phyloP scores from a whole-genome alignment of 75 land plant species.

The Sequoiadendron giganteum region DNA sequence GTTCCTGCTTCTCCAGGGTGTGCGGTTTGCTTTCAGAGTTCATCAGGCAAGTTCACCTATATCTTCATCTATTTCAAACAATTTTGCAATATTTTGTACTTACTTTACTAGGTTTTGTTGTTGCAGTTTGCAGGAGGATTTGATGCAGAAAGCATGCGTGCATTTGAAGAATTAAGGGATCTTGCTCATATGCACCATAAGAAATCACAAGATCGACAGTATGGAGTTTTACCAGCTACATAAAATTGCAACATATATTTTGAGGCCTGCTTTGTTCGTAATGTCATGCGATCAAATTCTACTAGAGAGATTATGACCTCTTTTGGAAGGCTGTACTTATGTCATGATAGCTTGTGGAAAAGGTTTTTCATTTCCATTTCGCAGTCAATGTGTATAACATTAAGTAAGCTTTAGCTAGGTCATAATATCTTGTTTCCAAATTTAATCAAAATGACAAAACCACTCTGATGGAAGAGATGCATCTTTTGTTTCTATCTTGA shows the following conservation, averaged over 20 bases:
- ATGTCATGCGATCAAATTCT: neutral
- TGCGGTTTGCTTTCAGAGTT: conserved; percentile 76
- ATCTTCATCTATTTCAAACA: neutral
- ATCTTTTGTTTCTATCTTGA: neutral
- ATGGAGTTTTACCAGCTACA: conserved; percentile 35
- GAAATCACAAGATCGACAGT: conserved; percentile 11
- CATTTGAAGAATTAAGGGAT: conserved; percentile 65
- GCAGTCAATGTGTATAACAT: neutral
- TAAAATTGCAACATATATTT: conserved; percentile 18
- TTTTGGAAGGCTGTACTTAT: neutral
- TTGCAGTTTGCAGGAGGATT: conserved; percentile 91
- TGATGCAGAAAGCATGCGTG: conserved; percentile 81
- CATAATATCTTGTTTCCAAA: neutral
- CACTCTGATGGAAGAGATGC: neutral
- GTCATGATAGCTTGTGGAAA: neutral
- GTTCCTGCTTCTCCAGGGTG: conserved; percentile 71
- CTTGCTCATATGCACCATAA: conserved; percentile 35
- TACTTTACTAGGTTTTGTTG: neutral
- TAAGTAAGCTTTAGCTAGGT: neutral
- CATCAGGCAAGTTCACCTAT: conserved; percentile 46
- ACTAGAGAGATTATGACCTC: neutral
- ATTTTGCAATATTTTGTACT: neutral
- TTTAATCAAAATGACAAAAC: neutral
- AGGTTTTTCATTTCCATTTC: neutral
- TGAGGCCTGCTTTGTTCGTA: neutral